Percentiles rank a stretch among this genome's conserved stretches.
These are phyloP conservation scores for Suillus sp. DNA, from an alignment of 768 basidiomycete genomes.

Conservation along the genomic window DNA sequence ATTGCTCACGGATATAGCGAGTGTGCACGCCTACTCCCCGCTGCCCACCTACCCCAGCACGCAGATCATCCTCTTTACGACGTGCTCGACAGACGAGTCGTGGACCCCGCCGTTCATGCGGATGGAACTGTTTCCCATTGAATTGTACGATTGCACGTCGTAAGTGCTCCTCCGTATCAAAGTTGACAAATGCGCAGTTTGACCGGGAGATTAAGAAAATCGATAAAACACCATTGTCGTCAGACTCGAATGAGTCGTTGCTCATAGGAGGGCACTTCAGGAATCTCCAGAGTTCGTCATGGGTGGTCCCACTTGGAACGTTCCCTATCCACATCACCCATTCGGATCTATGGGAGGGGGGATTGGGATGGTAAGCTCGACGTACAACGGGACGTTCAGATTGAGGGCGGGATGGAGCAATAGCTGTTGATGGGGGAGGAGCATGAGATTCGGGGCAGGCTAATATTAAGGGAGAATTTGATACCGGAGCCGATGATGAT, in stretches of 20 bases:
- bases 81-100: constrained; percentile 83
- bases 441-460: background rate
- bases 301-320: constrained; percentile 78
- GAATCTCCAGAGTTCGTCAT: constrained; percentile 86
- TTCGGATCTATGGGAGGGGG: constrained; percentile 75
- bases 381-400: constrained; percentile 42
- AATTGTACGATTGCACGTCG: constrained; percentile 68
- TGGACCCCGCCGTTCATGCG: constrained; percentile 71
- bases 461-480: constrained; percentile 10
- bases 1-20: constrained; percentile 74
- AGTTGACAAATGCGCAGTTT: constrained; percentile 94
- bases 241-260: background rate
- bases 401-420: constrained; percentile 12
- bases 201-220: constrained; percentile 96
- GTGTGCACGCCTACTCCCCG: constrained; percentile 83
- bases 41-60: constrained; percentile 90
- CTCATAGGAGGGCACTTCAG: constrained; percentile 51
- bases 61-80: constrained; percentile 79
- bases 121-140: constrained; percentile 71
- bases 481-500: constrained; percentile 12
- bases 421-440: constrained; percentile 11
- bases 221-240: constrained; percentile 64
- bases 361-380: constrained; percentile 67
- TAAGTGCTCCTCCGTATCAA: constrained; percentile 62
- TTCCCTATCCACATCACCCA: constrained; percentile 99